phyloP scores from a whole-genome alignment of 2,329 filamentous ascomycete species.

The Macrophomina pseudophaseolina region DNA sequence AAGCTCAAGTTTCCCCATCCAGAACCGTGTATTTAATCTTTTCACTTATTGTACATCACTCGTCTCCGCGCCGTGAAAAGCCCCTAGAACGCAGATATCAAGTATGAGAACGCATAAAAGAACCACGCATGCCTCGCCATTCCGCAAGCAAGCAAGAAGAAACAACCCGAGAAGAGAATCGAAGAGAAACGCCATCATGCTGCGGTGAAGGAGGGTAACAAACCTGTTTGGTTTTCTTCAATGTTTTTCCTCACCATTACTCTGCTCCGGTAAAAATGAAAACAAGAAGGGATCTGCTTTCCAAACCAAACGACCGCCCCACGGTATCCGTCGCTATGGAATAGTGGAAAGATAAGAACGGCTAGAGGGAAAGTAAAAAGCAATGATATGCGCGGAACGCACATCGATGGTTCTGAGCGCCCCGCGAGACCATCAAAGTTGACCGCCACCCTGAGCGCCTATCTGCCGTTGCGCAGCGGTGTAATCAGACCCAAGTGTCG shows the following conservation, averaged over 20 bases:
- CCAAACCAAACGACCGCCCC: neutral
- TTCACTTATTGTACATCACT: slow-evolving; percentile 15
- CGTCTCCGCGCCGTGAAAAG: neutral
- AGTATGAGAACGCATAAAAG: neutral
- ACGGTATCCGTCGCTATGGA: slow-evolving; percentile 9
- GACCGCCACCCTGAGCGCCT: neutral
- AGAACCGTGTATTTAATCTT: slow-evolving; percentile 7
- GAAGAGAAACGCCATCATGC: slow-evolving; percentile 17
- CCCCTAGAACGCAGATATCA: neutral
- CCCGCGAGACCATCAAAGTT: neutral
- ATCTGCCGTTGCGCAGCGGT: neutral
- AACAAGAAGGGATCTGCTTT: slow-evolving; percentile 1
- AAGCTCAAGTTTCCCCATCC: neutral
- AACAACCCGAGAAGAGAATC: neutral
- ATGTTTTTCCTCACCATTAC: slow-evolving; percentile 6
- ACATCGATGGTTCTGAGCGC: neutral
- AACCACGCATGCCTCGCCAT: neutral
- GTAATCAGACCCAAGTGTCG: too few relatives aligned
- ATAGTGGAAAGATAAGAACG: neutral
- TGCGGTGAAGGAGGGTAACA: neutral
- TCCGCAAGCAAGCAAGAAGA: neutral
- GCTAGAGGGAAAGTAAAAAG: neutral
- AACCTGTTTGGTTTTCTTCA: neutral
- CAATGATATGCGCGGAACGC: neutral
- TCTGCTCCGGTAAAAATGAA: neutral